Conservation (phyloP, 164 flowering plant species). For the Piper longum region DNA sequence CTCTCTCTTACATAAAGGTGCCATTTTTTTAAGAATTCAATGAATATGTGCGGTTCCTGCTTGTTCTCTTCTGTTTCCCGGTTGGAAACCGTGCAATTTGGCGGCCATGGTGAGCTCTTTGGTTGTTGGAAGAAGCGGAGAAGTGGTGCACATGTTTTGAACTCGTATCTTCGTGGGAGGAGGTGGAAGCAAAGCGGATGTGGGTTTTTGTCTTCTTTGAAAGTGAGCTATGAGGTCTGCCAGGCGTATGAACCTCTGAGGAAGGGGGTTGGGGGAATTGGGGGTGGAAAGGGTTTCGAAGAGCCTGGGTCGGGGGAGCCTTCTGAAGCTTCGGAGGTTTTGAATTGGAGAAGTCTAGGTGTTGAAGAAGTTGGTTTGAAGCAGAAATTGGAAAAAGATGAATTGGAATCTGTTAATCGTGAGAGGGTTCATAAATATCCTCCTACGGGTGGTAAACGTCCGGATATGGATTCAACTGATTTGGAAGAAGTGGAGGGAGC, state of each 20-base stretch:
- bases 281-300: neutral
- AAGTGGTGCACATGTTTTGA: too few relatives aligned
- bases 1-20: too few relatives aligned
- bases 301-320: neutral
- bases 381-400: neutral
- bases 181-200: too few relatives aligned
- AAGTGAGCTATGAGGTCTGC: too few relatives aligned
- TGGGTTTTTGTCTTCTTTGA: too few relatives aligned
- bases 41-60: too few relatives aligned
- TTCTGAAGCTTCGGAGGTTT: neutral
- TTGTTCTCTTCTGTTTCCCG: too few relatives aligned
- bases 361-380: neutral
- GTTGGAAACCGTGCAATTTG: too few relatives aligned
- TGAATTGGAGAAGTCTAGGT: neutral
- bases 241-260: neutral
- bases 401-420: neutral
- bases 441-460: neutral
- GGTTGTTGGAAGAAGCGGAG: too few relatives aligned
- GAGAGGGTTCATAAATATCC: neutral
- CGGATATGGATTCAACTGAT: neutral
- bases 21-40: too few relatives aligned
- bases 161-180: too few relatives aligned
- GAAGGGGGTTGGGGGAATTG: neutral
- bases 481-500: conserved; percentile 9
- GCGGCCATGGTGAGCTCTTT: too few relatives aligned